A percentile compares a stretch with the other conserved stretches of the same genome.
Evolutionary conservation across 192 early-diverging fungal genomes (phyloP).

Genomic region (Entomortierella beljakovae): DNA sequence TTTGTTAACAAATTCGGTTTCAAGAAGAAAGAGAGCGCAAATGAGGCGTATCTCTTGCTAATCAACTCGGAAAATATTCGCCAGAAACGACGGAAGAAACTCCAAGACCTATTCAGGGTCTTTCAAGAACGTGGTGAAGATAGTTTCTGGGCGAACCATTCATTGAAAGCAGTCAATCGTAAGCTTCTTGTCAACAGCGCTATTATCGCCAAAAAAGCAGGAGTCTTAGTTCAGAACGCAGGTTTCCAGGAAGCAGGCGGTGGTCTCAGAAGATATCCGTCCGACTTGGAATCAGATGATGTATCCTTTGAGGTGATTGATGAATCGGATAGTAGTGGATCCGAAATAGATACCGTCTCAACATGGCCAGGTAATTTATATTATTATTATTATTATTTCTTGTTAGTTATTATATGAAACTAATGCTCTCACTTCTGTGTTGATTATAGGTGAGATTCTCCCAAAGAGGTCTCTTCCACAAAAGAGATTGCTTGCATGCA

Average conservation of each 20-base stretch:
- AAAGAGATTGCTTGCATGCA: no score
- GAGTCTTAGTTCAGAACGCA: slow-evolving; percentile 14
- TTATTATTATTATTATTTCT: no score
- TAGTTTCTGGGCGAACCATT: slow-evolving; percentile 10
- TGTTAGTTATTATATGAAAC: no score
- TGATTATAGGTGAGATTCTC: no score
- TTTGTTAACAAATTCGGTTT: slow-evolving; percentile 28
- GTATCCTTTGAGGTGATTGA: not conserved
- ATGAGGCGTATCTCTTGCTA: slow-evolving; percentile 29
- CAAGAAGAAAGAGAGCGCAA: slow-evolving; percentile 16
- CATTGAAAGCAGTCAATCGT: not conserved
- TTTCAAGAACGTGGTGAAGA: slow-evolving; percentile 21
- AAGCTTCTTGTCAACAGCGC: slow-evolving; percentile 26
- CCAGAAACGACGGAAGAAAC: slow-evolving; percentile 21
- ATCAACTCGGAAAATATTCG: slow-evolving; percentile 18
- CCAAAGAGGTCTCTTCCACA: no score
- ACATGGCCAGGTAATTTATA: no score
- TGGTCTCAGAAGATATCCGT: slow-evolving; percentile 21
- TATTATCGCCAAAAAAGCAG: slow-evolving; percentile 22
- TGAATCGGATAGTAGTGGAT: no score
- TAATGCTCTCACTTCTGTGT: no score
- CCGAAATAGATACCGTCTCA: no score
- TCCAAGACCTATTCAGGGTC: slow-evolving; percentile 10
- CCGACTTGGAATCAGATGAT: slow-evolving; percentile 5
- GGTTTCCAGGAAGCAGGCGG: slow-evolving; percentile 10